A percentile compares a stretch with the other conserved stretches of the same genome.
phyloP scores from a whole-genome alignment of 148 eudicot species.

The Fagopyrum homotropicum region DNA sequence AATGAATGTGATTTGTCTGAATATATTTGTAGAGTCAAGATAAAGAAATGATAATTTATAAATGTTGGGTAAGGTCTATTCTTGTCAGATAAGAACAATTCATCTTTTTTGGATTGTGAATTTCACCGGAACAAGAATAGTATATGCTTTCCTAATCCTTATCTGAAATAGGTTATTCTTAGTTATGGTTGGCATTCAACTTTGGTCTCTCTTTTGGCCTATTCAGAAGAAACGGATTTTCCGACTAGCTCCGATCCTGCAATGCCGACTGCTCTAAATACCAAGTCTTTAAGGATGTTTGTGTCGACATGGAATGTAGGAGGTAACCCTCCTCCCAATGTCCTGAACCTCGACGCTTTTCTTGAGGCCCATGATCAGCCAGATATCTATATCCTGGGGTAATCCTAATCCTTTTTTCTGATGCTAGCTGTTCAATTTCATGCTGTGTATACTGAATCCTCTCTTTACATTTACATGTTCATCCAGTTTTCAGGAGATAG shows the following conservation, averaged over 20 bases:
- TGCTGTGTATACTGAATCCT: neutral
- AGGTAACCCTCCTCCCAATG: slow-evolving; percentile 50
- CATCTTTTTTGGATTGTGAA: neutral
- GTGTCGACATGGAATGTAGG: slow-evolving; percentile 79
- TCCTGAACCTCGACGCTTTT: slow-evolving; percentile 48
- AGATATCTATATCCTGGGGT: slow-evolving; percentile 68
- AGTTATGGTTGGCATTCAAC: neutral
- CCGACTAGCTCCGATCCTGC: neutral
- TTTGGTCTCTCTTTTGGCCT: neutral
- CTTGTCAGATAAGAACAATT: neutral
- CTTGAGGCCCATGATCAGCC: slow-evolving; percentile 43
- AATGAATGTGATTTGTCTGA: neutral
- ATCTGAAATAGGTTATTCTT: neutral
- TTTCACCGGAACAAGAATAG: neutral
- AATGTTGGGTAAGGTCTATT: neutral
- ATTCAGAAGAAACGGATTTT: slow-evolving; percentile 10
- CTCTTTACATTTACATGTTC: neutral
- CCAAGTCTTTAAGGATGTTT: slow-evolving; percentile 29
- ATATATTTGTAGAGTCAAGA: neutral
- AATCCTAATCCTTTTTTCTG: neutral
- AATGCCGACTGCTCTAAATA: slow-evolving; percentile 9
- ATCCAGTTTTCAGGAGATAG: slow-evolving; percentile 66
- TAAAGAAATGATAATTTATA: neutral
- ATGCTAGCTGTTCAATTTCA: neutral
- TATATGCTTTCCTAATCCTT: slow-evolving; percentile 5